Conservation (phyloP, 306 rosid genomes). For the Clitoria ternatea region DNA sequence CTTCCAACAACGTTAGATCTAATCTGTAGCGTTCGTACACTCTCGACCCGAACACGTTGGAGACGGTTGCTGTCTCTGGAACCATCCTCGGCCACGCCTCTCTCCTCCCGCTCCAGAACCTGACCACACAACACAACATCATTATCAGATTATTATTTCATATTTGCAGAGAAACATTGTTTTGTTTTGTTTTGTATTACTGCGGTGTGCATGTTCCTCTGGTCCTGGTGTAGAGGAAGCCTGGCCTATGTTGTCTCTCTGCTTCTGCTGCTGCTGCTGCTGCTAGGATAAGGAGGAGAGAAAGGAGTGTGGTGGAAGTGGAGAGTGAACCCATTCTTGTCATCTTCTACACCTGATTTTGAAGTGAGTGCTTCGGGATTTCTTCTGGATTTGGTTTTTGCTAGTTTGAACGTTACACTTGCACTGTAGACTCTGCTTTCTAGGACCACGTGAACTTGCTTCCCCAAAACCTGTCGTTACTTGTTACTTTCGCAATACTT, state of each 20-base stretch:
- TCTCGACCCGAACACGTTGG: constrained; percentile 76
- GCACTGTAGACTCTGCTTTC: neutral
- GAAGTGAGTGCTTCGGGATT: neutral
- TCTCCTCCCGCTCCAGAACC: constrained; percentile 75
- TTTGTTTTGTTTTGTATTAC: too few relatives aligned
- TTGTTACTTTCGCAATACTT: too few relatives aligned
- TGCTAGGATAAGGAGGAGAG: constrained; percentile 10
- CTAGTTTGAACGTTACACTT: constrained; percentile 20
- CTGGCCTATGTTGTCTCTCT: constrained; percentile 34
- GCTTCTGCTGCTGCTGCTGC: neutral
- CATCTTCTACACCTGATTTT: neutral
- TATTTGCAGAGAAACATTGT: neutral
- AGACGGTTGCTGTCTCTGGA: constrained; percentile 69
- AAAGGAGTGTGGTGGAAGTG: neutral
- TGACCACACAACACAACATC: neutral
- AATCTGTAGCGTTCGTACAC: constrained; percentile 65
- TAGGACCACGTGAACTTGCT: constrained; percentile 27
- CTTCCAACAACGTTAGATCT: constrained; percentile 72
- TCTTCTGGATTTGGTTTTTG: constrained; percentile 13
- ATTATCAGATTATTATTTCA: neutral
- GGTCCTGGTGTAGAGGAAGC: constrained; percentile 61
- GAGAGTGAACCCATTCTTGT: constrained; percentile 1
- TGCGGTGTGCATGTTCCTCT: constrained; percentile 79
- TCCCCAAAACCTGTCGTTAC: too few relatives aligned
- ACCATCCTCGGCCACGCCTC: constrained; percentile 93